Base-by-base conservation (phyloP, 2,329 filamentous ascomycete species). In the Plectosphaerella sp. region DNA sequence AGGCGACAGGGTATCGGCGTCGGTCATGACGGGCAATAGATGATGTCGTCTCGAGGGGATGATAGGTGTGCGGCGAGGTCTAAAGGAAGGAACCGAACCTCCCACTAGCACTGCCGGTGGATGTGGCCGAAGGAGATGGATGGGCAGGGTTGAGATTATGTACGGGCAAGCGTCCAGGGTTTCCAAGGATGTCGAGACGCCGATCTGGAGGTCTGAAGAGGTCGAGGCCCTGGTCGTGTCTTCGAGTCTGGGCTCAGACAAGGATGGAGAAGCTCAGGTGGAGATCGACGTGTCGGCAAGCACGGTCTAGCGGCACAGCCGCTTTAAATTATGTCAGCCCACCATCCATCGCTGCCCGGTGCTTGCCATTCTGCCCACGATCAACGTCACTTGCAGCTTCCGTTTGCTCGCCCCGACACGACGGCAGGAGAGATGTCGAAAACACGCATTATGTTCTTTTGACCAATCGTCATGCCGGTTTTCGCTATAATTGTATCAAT, bases 1-100 rank as follows among this genome's bases (percentile, higher is more conserved):
- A 47, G 72, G 70, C 52, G 70, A 63, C 49, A 76, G 61, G 52
- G 64, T 71, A 58, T 68, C 63, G 48, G 70, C 63, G 53, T 66
- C 64, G 39, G 65, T 58, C 62, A 71, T 67, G 47, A 8, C 11
- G 16, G 14, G 16, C 37, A 9, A 41, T 41, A 12, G 14, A 18
- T n/a, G 15, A 41, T n/a, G 37, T 3, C 37, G 37, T 41, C 15
- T 15, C 16, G 16, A 14, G n/a, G 16, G 14, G 14, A 16, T 37
- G 14, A 18, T 41, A 18, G 20, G 53, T 20, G 16, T 25, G 14
- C n/a, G 25, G 18, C 16, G 37, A 33, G 28, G 22, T n/a, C 37
- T 35, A 11, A 24, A 47, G 39, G 45, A 24, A 50, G 16, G 39
- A n/a, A 43, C 35, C 22, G 22, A 22, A 22, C 20, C 20, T 36